Evolutionary conservation across 2,329 filamentous ascomycete genomes (phyloP).

Genomic region (Ceratocystis diversiconidia): DNA sequence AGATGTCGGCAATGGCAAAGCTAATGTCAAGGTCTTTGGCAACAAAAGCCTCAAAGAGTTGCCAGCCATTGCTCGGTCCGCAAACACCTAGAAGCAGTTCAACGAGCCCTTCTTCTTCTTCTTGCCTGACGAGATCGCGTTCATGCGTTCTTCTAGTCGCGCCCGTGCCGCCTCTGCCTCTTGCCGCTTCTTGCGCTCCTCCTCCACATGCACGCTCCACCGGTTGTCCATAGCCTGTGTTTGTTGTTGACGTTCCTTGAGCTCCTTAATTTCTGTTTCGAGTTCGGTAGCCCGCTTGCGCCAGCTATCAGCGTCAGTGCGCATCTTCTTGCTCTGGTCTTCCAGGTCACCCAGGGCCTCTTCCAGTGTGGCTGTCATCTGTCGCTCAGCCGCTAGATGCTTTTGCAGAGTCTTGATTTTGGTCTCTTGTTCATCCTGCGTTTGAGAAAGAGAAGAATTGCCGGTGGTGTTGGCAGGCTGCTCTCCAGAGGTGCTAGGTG

Average conservation of each 20-base stretch:
- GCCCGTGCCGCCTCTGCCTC: slow-evolving; percentile 80
- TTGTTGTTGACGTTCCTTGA: slow-evolving; percentile 36
- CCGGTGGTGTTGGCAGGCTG: slow-evolving; percentile 33
- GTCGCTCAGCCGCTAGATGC: slow-evolving; percentile 87
- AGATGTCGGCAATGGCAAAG: slow-evolving; percentile 6
- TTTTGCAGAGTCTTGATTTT: slow-evolving; percentile 94
- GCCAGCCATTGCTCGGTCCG: slow-evolving; percentile 16
- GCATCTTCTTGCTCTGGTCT: slow-evolving; percentile 79
- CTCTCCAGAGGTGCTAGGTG: neutral
- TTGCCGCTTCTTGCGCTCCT: slow-evolving; percentile 83
- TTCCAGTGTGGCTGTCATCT: slow-evolving; percentile 86
- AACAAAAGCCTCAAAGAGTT: slow-evolving; percentile 5
- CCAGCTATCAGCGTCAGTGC: slow-evolving; percentile 79
- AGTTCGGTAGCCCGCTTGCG: slow-evolving; percentile 68
- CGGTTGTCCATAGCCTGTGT: slow-evolving; percentile 41
- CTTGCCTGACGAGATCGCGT: slow-evolving; percentile 72
- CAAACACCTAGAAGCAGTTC: slow-evolving; percentile 73
- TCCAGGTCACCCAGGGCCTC: slow-evolving; percentile 92
- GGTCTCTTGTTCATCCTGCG: slow-evolving; percentile 87
- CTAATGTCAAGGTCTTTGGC: neutral
- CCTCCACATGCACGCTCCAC: slow-evolving; percentile 78
- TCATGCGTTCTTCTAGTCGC: slow-evolving; percentile 89
- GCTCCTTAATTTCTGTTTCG: slow-evolving; percentile 56
- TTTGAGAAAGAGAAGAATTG: slow-evolving; percentile 50
- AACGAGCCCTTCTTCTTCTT: slow-evolving; percentile 92